Conservation (phyloP, 2,329 filamentous ascomycete genomes). For the Botrytis fragariae region DNA sequence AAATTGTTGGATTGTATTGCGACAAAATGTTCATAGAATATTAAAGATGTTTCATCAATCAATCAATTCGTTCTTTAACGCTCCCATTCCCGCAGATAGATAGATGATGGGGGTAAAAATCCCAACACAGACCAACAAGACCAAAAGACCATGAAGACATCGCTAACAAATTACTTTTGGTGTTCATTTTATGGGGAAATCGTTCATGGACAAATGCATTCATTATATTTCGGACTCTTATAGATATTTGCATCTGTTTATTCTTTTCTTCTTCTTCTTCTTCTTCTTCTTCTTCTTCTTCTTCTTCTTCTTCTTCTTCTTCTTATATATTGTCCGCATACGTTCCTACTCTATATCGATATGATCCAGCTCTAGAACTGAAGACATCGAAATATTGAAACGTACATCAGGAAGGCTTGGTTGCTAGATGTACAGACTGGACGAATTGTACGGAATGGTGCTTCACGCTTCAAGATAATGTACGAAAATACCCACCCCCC, state of each 20-base stretch:
- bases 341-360: background rate
- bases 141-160: background rate
- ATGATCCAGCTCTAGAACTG: background rate
- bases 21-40: background rate
- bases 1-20: background rate
- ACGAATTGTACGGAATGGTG: background rate
- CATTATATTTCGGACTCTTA: background rate
- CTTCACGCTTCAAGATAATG: background rate
- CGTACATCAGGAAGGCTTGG: background rate
- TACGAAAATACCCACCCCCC: background rate
- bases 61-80: background rate
- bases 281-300: background rate
- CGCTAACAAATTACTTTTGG: background rate
- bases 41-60: slow-evolving; percentile 8
- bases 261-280: background rate
- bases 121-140: background rate
- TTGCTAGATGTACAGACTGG: background rate
- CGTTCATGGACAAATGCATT: background rate
- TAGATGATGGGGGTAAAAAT: background rate
- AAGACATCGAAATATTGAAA: background rate
- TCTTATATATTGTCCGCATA: too few species aligned
- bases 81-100: background rate
- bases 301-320: background rate
- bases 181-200: background rate
- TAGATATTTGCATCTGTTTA: background rate